These are phyloP conservation scores for Trypanosoma scelopori DNA, from an alignment of 208 protist species.

Conservation along the genomic window DNA sequence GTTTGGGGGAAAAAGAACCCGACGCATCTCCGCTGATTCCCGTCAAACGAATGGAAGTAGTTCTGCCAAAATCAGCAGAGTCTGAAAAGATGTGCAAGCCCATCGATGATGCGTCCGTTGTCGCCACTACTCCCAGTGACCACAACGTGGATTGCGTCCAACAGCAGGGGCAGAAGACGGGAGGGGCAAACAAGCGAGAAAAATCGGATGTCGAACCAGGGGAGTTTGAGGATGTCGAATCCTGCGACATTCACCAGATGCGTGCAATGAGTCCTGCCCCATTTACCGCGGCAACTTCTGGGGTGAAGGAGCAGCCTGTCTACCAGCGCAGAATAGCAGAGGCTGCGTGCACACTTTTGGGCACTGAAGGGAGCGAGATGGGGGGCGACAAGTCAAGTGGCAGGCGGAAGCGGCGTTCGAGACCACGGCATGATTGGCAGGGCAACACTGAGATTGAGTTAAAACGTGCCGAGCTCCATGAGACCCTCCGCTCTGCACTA, in stretches of 20 bases:
- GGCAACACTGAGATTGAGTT: not conserved
- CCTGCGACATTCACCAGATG: not conserved
- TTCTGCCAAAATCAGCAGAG: slow-evolving; percentile 7
- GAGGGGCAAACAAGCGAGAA: not conserved
- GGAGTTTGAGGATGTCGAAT: slow-evolving; percentile 10
- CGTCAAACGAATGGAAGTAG: slow-evolving; percentile 16
- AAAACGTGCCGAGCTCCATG: slow-evolving; percentile 7
- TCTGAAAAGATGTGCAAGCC: not conserved
- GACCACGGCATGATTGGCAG: not conserved
- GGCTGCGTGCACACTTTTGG: not conserved
- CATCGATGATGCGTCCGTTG: not conserved
- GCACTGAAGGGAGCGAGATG: not conserved
- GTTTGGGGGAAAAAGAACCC: not conserved
- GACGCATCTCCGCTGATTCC: not conserved
- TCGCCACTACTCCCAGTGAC: not conserved
- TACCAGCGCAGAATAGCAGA: not conserved
- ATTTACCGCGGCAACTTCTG: not conserved
- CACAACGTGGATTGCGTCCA: not conserved
- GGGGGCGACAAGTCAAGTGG: not conserved
- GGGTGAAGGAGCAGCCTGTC: not conserved
- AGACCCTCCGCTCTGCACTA: slow-evolving; percentile 15
- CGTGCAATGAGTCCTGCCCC: not conserved
- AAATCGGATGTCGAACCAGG: not conserved
- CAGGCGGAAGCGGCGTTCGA: not conserved
- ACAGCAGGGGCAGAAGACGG: not conserved